Evolutionary conservation across 140 eudicot genomes (phyloP).

Genomic region (Flaveria floridana): DNA sequence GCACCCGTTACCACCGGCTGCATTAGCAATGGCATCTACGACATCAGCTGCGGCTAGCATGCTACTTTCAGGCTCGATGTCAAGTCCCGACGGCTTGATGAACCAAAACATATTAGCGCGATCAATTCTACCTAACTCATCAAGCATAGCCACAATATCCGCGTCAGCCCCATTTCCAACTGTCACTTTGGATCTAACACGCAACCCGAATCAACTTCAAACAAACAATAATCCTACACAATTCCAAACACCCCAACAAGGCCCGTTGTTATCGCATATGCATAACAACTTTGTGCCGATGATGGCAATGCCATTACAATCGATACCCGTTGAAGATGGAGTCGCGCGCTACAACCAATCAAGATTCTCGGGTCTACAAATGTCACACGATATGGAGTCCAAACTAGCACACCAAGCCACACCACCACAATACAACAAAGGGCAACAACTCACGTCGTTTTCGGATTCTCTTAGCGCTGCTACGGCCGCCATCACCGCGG

Average conservation of each 20-base stretch:
- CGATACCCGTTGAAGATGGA: conserved; percentile 28
- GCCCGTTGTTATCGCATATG: conserved; percentile 9
- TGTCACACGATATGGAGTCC: conserved; percentile 44
- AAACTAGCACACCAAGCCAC: conserved; percentile 31
- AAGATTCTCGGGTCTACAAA: conserved; percentile 66
- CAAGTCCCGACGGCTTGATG: conserved; percentile 43
- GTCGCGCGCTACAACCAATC: conserved; percentile 58
- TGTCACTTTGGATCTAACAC: conserved; percentile 45
- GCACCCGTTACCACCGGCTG: conserved; percentile 56
- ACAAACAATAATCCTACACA: conserved; percentile 20
- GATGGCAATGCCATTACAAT: conserved; percentile 35
- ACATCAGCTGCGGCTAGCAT: conserved; percentile 53
- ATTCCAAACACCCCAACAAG: conserved; percentile 28
- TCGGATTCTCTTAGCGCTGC: conserved; percentile 67
- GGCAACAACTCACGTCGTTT: conserved; percentile 39
- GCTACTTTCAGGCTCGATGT: conserved; percentile 53
- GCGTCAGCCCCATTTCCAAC: conserved; percentile 58
- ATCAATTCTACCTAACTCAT: conserved; percentile 37
- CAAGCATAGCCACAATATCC: conserved; percentile 51
- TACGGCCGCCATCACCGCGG: conserved; percentile 70
- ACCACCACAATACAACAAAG: conserved; percentile 35
- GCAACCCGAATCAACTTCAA: conserved; percentile 36
- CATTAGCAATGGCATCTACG: conserved; percentile 57
- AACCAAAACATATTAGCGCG: conserved; percentile 46
- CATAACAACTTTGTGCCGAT: conserved; percentile 26